These are phyloP conservation scores for Grigorovia yakushimaensis DNA, from an alignment of 805 yeast genomes.

Conservation along the genomic window DNA sequence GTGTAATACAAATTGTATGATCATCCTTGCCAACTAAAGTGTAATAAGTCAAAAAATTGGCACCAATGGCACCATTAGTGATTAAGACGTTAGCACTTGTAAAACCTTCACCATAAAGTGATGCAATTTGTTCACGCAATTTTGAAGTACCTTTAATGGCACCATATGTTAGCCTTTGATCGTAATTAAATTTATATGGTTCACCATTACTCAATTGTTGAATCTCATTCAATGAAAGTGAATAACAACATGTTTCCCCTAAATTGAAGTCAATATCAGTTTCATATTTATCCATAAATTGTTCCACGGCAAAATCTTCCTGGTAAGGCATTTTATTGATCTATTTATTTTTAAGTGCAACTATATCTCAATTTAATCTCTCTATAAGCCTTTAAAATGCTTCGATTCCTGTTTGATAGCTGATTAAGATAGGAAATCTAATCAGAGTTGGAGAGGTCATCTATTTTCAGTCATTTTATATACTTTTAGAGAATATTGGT, in stretches of 20 bases:
- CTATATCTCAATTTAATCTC: too few relatives aligned
- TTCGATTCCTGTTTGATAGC: too few relatives aligned
- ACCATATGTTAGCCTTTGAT: conserved; percentile 35
- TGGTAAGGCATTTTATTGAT: conserved; percentile 32
- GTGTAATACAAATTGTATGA: conserved; percentile 39
- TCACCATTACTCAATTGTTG: conserved; percentile 23
- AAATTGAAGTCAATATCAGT: conserved; percentile 31
- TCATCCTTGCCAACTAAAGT: conserved; percentile 36
- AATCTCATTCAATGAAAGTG: conserved; percentile 34
- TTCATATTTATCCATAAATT: conserved; percentile 45
- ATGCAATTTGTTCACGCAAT: conserved; percentile 30
- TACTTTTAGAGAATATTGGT: too few relatives aligned
- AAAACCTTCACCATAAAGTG: conserved; percentile 26
- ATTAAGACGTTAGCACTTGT: conserved; percentile 34
- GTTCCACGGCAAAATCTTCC: conserved; percentile 41
- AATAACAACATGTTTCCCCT: conserved; percentile 45
- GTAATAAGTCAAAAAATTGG: conserved; percentile 39
- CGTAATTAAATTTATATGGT: conserved; percentile 15
- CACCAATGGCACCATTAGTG: conserved; percentile 50
- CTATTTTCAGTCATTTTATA: not conserved
- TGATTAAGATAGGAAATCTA: too few relatives aligned
- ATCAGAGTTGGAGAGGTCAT: too few relatives aligned
- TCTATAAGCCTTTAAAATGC: too few relatives aligned
- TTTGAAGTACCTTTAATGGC: conserved; percentile 37
- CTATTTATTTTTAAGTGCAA: too few relatives aligned